Evolutionary conservation across 345 rosid species (phyloP).

Genomic region (Rhizophora mangle): DNA sequence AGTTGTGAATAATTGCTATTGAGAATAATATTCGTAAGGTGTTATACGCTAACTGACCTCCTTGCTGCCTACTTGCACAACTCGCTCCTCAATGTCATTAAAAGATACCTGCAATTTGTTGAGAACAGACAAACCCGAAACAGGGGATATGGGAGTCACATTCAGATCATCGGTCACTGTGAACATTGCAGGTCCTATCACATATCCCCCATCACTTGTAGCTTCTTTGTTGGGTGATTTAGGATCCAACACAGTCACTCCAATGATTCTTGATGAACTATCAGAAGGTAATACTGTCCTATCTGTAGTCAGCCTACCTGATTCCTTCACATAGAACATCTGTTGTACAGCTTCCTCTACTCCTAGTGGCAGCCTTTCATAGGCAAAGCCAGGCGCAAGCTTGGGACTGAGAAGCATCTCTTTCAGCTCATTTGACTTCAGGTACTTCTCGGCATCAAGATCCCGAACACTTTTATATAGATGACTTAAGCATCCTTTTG

Average conservation of each 20-base stretch:
- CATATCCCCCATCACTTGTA: neutral
- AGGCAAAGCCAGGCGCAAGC: constrained; percentile 14
- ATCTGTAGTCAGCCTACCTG: neutral
- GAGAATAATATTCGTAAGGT: too few relatives aligned
- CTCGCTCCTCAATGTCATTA: constrained; percentile 5
- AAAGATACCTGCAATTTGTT: constrained; percentile 17
- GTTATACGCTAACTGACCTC: constrained; percentile 11
- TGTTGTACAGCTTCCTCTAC: constrained; percentile 8
- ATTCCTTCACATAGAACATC: neutral
- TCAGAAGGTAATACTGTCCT: neutral
- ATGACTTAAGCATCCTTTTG: constrained; percentile 10
- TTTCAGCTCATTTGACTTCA: constrained; percentile 5
- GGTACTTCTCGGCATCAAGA: constrained; percentile 12
- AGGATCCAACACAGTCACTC: constrained; percentile 16
- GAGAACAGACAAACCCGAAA: constrained; percentile 3
- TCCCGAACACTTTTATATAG: constrained; percentile 12
- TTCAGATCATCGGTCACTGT: constrained; percentile 18
- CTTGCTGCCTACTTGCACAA: constrained; percentile 5
- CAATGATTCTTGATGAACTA: too few relatives aligned
- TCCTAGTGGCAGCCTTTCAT: constrained; percentile 1
- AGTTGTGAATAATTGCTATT: too few relatives aligned
- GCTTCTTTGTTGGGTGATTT: neutral
- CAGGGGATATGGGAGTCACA: constrained; percentile 9
- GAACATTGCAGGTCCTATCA: constrained; percentile 7
- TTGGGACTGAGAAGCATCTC: constrained; percentile 18